A percentile compares a stretch with the other conserved stretches of the same genome.
Conservation (phyloP, 108 stramenopile genomes). For the Pinguiococcus pyrenoidosus region DNA sequence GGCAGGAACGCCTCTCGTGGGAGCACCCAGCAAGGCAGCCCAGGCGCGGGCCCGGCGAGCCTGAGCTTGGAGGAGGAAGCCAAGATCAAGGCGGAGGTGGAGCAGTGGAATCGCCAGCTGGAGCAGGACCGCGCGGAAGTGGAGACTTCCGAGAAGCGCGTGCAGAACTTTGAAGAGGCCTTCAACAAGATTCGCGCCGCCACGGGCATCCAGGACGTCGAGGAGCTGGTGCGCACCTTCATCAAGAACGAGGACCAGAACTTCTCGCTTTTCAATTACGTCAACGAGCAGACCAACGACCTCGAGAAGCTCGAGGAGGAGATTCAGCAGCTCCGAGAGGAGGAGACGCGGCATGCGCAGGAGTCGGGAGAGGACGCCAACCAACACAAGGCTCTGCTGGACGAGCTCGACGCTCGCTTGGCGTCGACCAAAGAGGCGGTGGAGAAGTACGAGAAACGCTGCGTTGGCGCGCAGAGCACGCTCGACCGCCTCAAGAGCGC, state of each 20-base stretch:
- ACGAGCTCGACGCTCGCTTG: conserved; percentile 50
- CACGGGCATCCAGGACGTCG: conserved; percentile 50
- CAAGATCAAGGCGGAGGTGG: conserved; percentile 6
- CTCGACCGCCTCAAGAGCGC: conserved; percentile 52
- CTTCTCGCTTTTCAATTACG: conserved; percentile 53
- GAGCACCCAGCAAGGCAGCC: no score
- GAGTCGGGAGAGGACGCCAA: conserved; percentile 41
- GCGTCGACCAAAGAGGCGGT: conserved; percentile 39
- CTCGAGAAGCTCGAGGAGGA: conserved; percentile 52
- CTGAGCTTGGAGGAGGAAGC: conserved; percentile 15
- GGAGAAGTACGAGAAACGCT: conserved; percentile 45
- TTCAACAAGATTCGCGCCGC: conserved; percentile 55
- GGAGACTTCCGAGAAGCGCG: conserved; percentile 20
- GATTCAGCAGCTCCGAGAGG: conserved; percentile 38
- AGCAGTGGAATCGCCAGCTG: conserved; percentile 9
- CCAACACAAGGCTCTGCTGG: conserved; percentile 46
- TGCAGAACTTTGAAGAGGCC: conserved; percentile 64
- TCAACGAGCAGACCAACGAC: conserved; percentile 57
- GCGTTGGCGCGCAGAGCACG: conserved; percentile 35
- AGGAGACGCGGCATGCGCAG: conserved; percentile 35
- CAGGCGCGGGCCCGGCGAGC: conserved; percentile 2
- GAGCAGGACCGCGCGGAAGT: conserved; percentile 30
- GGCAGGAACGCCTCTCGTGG: no score
- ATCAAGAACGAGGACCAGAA: conserved; percentile 59
- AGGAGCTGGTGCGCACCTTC: conserved; percentile 48